Percentiles rank a stretch among this genome's conserved stretches.
phyloP scores from a whole-genome alignment of 2,329 filamentous ascomycete genomes.

The Aspergillus fructus region DNA sequence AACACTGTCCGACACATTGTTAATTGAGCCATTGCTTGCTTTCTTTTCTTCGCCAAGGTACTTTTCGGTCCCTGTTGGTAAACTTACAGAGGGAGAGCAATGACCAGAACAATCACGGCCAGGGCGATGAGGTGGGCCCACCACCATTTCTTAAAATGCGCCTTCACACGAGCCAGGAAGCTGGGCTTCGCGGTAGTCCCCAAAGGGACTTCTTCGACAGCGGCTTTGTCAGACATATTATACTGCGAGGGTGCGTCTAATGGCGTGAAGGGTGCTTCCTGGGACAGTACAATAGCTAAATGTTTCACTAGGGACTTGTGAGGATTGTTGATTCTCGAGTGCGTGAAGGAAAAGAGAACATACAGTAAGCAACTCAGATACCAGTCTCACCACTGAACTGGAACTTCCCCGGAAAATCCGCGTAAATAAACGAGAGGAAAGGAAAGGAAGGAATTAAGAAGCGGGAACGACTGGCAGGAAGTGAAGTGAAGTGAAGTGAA shows the following conservation, averaged over 20 bases:
- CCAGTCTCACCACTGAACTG: not conserved
- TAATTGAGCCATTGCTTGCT: not conserved
- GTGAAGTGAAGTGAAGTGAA: not conserved
- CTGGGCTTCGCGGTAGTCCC: constrained; percentile 19
- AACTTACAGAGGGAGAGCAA: constrained; percentile 58
- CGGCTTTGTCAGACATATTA: constrained; percentile 24
- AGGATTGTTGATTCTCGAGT: not conserved
- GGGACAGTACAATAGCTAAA: not conserved
- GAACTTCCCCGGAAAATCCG: not conserved
- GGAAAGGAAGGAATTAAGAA: not conserved
- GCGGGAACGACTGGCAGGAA: not conserved
- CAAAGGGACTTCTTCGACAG: constrained; percentile 19
- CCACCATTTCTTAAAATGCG: constrained; percentile 51
- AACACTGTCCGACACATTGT: constrained; percentile 39
- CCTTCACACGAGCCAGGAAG: constrained; percentile 26
- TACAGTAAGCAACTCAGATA: not conserved
- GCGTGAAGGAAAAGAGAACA: not conserved
- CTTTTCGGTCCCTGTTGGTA: not conserved
- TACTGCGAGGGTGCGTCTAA: not conserved
- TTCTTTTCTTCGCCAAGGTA: not conserved
- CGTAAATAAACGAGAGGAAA: not conserved
- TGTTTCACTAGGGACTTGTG: not conserved
- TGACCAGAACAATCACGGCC: constrained; percentile 51
- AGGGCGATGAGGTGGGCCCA: constrained; percentile 55
- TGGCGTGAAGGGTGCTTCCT: not conserved